phyloP scores from a whole-genome alignment of 1,284 basidiomycete species.

The Takashimella koratensis region DNA sequence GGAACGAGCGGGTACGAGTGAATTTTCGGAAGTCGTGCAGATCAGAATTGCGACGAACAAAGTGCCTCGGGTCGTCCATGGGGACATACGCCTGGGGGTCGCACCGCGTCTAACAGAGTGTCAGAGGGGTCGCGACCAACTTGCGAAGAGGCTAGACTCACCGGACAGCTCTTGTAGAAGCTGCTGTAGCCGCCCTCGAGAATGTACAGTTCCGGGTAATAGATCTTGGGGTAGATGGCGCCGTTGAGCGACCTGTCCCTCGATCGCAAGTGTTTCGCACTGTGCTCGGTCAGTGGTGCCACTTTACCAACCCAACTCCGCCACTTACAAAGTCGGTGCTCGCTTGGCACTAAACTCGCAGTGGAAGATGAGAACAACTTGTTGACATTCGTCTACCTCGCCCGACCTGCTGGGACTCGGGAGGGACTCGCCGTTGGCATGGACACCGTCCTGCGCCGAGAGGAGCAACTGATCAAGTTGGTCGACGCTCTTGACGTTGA shows the following conservation, averaged over 20 bases:
- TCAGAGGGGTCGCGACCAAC: too few species aligned
- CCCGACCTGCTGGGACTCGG: conserved; percentile 79
- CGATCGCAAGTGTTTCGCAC: conserved; percentile 85
- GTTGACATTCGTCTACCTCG: conserved; percentile 54
- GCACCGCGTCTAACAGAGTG: too few species aligned
- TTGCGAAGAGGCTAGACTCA: too few species aligned
- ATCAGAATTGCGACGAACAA: conserved; percentile 73
- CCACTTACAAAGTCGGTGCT: conserved; percentile 93
- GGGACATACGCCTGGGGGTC: conserved; percentile 76
- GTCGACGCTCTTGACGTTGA: conserved; percentile 83
- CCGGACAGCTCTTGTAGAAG: conserved; percentile 69
- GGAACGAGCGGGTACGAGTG: conserved; percentile 77
- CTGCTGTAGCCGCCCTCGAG: conserved; percentile 91
- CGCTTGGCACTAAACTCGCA: conserved; percentile 96
- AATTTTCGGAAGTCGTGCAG: conserved; percentile 88
- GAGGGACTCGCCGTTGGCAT: conserved; percentile 50
- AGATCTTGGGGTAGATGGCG: conserved; percentile 83
- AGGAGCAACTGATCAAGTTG: conserved; percentile 79
- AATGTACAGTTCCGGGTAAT: conserved; percentile 96
- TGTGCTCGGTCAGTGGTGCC: too few species aligned
- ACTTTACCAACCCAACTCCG: too few species aligned
- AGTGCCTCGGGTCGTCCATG: conserved; percentile 90
- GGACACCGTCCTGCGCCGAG: conserved; percentile 52
- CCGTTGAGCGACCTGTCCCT: conserved; percentile 85
- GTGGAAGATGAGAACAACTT: conserved; percentile 93